These are phyloP conservation scores for Sesbania bispinosa DNA, from an alignment of 306 rosid genomes.

Conservation along the genomic window DNA sequence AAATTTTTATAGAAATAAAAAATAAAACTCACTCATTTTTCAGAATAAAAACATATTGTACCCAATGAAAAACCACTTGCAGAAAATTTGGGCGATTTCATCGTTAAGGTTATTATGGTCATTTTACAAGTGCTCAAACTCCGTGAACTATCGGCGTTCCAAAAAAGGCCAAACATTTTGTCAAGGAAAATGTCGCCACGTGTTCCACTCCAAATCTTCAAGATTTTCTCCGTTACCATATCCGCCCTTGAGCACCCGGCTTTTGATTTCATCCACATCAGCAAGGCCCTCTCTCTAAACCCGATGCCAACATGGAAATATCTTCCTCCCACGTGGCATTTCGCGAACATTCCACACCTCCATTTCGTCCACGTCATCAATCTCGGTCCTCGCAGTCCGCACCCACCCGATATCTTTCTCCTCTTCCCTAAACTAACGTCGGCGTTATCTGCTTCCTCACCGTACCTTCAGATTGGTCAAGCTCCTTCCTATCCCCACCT, in stretches of 20 bases:
- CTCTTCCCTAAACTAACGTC: no score
- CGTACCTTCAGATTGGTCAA: constrained; percentile 34
- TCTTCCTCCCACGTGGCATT: constrained; percentile 47
- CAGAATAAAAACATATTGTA: no score
- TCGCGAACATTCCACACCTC: constrained; percentile 40
- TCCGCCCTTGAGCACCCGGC: constrained; percentile 32
- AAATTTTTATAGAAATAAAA: no score
- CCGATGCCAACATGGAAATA: constrained; percentile 45
- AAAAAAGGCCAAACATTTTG: not conserved
- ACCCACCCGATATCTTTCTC: constrained; percentile 29
- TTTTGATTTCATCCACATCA: constrained; percentile 65
- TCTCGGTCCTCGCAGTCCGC: not conserved
- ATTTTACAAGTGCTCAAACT: not conserved
- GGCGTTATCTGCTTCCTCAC: constrained; percentile 30
- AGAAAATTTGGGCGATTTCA: no score
- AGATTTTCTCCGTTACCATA: constrained; percentile 24
- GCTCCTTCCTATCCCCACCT: not conserved
- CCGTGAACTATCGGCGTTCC: not conserved
- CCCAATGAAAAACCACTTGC: no score
- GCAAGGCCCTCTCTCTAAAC: no score
- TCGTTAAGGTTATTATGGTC: not conserved
- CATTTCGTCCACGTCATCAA: constrained; percentile 53
- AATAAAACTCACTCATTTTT: no score
- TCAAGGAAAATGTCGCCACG: not conserved
- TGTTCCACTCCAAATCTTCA: constrained; percentile 38